Evolutionary conservation across 331 rosid species (phyloP), one percentile per base, ranked within the genome.

Genomic region (Quercus phellos): DNA sequence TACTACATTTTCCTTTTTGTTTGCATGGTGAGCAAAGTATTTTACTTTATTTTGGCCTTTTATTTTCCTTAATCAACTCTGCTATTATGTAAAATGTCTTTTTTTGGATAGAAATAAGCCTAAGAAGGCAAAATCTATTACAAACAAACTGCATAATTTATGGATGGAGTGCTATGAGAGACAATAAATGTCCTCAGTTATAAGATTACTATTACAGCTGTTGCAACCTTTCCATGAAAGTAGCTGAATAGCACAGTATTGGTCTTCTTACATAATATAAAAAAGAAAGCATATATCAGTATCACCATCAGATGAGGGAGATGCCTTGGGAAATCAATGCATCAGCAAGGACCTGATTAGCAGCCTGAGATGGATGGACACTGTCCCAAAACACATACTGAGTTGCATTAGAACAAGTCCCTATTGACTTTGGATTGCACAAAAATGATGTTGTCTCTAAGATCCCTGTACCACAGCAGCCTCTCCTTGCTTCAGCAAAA

Each of bases 341-440:
- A 74, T 90, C 94, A 5, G 99, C 97, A 30, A 94, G 87, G 77
- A 92, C 81, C 72, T 80, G 91, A 72, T 94, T 92, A 50, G 97
- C 92, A 60, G 92, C 95, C 80, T 90, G 77, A 22, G 97, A 87
- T 72, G 97, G 97, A 85, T 94, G 99, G 50, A 92, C 92, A 51
- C 90, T 82, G 81, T 94, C 99, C 90, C 94, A 90, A 70, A 94
- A 94, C 84, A 92, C 95, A 80, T 94, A 92, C 18, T 89, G 90
- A 22, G 94, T 89, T 10, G 99, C 93, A 83, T 94, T 94, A 51
- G 89, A 35, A 78, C 97, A 94, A 35, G 97, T 94, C 83, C 95
- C 94, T n/a, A 72, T 42, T 51, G 97, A 84, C 50, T 86, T 78
- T 22, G 86, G 85, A 80, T 92, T 91, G 89, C 99, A 94, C 85